Conservation (phyloP, 495 filamentous ascomycete species). For the Penicillium salamii region DNA sequence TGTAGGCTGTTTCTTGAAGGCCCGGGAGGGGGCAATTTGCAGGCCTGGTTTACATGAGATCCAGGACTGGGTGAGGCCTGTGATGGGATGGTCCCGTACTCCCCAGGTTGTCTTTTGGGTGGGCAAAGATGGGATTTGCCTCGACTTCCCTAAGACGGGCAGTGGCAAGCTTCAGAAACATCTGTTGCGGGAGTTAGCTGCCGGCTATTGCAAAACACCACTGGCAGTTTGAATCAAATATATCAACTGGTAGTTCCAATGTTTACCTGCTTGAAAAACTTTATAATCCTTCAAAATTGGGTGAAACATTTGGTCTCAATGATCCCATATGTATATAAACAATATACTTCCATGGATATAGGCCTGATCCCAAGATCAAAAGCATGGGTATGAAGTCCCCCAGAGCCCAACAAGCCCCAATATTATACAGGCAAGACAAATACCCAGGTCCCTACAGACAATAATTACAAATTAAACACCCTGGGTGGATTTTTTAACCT, state of each 20-base stretch:
- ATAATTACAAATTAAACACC: constrained; percentile 47
- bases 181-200: not conserved
- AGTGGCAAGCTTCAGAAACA: not conserved
- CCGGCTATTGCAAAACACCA: not conserved
- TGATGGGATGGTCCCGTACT: not conserved
- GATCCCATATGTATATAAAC: too few species aligned
- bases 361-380: too few species aligned
- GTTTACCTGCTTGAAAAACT: too few species aligned
- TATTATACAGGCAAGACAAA: too few species aligned
- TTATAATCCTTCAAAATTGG: too few species aligned
- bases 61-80: not conserved
- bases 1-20: not conserved
- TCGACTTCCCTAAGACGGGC: not conserved
- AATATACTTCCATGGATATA: too few species aligned
- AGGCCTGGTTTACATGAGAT: not conserved
- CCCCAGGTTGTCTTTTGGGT: not conserved
- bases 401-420: too few species aligned
- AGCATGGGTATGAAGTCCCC: not conserved
- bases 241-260: too few species aligned
- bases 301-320: too few species aligned
- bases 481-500: constrained; percentile 61
- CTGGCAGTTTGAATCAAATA: too few species aligned
- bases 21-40: not conserved
- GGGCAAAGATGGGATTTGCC: not conserved
- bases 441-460: constrained; percentile 13